Conservation (phyloP, 2,329 filamentous ascomycete species). For the Fusarium dlaminii region DNA sequence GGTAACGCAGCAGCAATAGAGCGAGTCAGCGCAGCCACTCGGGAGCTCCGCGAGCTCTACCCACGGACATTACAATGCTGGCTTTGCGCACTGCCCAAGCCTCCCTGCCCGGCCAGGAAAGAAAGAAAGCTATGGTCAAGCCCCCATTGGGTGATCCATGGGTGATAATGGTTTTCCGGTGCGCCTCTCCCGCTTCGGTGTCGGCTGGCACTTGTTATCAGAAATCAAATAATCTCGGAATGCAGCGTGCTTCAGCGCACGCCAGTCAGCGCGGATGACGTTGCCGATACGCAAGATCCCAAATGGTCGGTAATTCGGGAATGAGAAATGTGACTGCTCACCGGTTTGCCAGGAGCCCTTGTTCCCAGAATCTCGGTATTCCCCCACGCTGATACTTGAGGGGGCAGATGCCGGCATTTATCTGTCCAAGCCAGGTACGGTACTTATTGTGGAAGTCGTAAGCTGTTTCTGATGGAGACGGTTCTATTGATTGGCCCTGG, state of each 20-base stretch:
- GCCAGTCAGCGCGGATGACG: conserved; percentile 18
- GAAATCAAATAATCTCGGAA: conserved; percentile 24
- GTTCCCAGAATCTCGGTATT: conserved; percentile 31
- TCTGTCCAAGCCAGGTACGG: background rate
- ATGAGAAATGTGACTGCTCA: conserved; percentile 36
- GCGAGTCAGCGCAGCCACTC: conserved; percentile 20
- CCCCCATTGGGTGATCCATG: conserved; percentile 1
- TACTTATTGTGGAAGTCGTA: background rate
- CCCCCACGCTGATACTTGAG: conserved; percentile 28
- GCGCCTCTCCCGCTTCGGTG: conserved; percentile 12
- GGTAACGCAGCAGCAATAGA: conserved; percentile 16
- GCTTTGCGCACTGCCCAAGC: conserved; percentile 4
- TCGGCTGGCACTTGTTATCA: conserved; percentile 12
- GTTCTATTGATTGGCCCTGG: background rate
- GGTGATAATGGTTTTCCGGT: background rate
- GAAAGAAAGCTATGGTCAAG: background rate
- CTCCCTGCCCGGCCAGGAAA: background rate
- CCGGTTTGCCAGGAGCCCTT: conserved; percentile 36
- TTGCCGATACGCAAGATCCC: conserved; percentile 13
- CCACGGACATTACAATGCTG: background rate
- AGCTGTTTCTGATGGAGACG: background rate
- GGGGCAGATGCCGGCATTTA: conserved; percentile 12
- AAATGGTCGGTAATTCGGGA: conserved; percentile 29
- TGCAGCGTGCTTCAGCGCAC: background rate
- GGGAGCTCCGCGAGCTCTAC: conserved; percentile 23